Evolutionary conservation across 1,284 basidiomycete genomes (phyloP).

Genomic region (Termitomyces sp.): DNA sequence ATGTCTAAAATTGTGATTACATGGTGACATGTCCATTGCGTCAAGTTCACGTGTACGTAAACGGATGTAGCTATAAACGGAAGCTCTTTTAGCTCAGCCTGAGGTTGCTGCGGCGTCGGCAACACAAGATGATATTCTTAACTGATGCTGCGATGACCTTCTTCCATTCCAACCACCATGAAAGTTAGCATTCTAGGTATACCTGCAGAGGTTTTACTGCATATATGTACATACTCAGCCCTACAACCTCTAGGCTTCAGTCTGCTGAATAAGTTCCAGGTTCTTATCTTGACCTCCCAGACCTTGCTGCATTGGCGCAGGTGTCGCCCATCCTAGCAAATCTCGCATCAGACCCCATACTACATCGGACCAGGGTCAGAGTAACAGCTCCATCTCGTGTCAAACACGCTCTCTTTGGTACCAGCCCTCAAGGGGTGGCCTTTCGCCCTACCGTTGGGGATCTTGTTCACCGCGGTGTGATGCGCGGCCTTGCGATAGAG

Average conservation of each 20-base stretch:
- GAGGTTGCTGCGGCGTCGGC: constrained; percentile 2
- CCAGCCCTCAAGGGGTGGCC: constrained; percentile 45
- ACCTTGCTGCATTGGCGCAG: constrained; percentile 49
- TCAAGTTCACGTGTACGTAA: neutral
- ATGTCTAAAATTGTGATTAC: neutral
- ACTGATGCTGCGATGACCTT: constrained; percentile 1
- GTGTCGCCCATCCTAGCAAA: constrained; percentile 41
- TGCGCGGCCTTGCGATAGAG: constrained; percentile 62
- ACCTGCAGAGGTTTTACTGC: constrained; percentile 52
- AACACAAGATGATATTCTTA: neutral
- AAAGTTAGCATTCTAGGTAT: constrained; percentile 27
- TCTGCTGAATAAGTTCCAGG: constrained; percentile 34
- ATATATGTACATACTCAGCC: constrained; percentile 44
- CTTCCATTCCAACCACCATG: constrained; percentile 13
- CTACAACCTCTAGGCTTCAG: neutral
- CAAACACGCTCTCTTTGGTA: constrained; percentile 57
- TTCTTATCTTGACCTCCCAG: constrained; percentile 66
- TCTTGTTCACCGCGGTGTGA: constrained; percentile 60
- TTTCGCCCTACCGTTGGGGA: constrained; percentile 62
- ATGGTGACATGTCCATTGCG: neutral
- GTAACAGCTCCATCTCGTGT: constrained; percentile 63
- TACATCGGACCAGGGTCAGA: constrained; percentile 55
- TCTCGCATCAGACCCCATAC: constrained; percentile 53
- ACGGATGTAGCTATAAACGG: too few relatives aligned
- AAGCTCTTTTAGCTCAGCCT: neutral